Evolutionary conservation across 768 basidiomycete genomes (phyloP), one percentile per base, ranked within the genome.

Genomic region (Pleurotus eryngii): DNA sequence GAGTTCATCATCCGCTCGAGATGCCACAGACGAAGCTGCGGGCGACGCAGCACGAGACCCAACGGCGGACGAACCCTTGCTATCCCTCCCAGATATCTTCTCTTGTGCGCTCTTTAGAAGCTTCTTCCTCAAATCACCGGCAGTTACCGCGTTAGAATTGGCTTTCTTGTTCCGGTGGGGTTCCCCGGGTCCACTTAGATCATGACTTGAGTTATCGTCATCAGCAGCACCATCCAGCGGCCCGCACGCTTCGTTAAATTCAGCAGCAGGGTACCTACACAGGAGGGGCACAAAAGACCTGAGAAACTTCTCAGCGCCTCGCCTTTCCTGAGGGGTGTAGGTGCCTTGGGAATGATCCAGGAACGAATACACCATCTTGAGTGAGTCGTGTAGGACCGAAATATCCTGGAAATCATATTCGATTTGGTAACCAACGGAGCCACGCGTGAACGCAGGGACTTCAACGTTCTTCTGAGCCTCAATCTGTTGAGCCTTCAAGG

Each of bases 291-390:
- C 78, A 69, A 98, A 95, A 8, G 82, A 76, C 37, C 90, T 83
- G 30, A 99, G 76, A 72, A 95, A 95, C 48, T 80, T 79, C 68
- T 98, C 97, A 42, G 98, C 85, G 27, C 82, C 78, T 46, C 90
- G 84, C 46, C 93, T 84, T 73, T 98, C 96, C 51, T 79, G 76
- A 2, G 80, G 71, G 58, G 85, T 89, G 70, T 92, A 92, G 57
- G 50, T 40, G 17, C 80, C 83, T 63, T 86, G 85, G 47, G 89
- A 88, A 67, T 89, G 92, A 65, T 98, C 96, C 63, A 99, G 80
- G 76, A 92, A 98, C 12, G 87, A 86, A 68, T 91, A 89, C 59
- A 95, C 83, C 72, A 99, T 81, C 76, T 94, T 94, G 68, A 96
- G 81, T 24, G 86, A 81, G 71, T 99, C 97, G 61, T 90, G 87